These are phyloP conservation scores for Eutypa lata DNA, from an alignment of 2,329 filamentous ascomycete genomes.

Conservation along the genomic window DNA sequence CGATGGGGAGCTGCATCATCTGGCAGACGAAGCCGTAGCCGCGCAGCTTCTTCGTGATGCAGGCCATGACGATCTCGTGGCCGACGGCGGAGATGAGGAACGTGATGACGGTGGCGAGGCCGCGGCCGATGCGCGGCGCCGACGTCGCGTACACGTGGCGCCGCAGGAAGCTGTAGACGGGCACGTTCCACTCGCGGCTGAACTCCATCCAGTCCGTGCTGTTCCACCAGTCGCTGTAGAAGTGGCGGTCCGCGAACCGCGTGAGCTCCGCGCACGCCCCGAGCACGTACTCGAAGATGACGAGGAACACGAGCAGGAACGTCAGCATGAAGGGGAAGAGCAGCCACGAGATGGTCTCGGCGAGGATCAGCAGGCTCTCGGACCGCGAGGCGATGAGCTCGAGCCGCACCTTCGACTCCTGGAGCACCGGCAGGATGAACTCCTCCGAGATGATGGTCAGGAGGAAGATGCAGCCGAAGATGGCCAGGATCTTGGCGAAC, in stretches of 20 bases:
- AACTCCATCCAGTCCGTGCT: constrained; percentile 93
- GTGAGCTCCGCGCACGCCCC: constrained; percentile 95
- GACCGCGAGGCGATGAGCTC: constrained; percentile 42
- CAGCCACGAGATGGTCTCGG: constrained; percentile 86
- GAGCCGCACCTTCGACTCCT: constrained; percentile 61
- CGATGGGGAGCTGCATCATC: constrained; percentile 95
- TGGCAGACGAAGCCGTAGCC: constrained; percentile 93
- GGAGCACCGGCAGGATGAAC: constrained; percentile 87
- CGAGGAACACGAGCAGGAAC: constrained; percentile 91
- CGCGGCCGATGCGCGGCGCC: constrained; percentile 70
- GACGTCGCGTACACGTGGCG: constrained; percentile 90
- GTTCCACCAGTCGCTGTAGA: constrained; percentile 80
- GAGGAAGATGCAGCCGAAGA: constrained; percentile 95
- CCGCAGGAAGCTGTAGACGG: constrained; percentile 91
- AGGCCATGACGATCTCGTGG: constrained; percentile 95
- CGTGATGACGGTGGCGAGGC: constrained; percentile 80
- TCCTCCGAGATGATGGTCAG: constrained; percentile 89
- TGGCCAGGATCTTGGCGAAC: constrained; percentile 79
- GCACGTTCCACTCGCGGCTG: constrained; percentile 95
- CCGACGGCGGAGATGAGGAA: constrained; percentile 87
- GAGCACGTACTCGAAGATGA: constrained; percentile 96
- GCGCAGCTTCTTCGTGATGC: constrained; percentile 93
- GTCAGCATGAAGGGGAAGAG: constrained; percentile 97
- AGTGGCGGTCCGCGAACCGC: constrained; percentile 87
- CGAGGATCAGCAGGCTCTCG: constrained; percentile 75